Base-by-base conservation (phyloP, 1,139 yeast genomes). In the Candida sp. region DNA sequence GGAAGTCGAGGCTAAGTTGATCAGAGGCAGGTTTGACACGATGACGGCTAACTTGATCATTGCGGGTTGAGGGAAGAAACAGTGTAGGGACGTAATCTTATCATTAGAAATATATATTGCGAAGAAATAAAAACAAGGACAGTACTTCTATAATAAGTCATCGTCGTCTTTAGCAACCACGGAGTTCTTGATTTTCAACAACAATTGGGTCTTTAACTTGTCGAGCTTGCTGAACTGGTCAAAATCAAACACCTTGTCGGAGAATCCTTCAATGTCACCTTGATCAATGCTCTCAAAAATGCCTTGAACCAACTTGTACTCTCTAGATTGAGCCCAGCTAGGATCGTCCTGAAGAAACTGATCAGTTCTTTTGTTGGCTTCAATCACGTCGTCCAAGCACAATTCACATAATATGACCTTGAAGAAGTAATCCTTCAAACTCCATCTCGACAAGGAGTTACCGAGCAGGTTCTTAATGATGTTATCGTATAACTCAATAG, bases 181-280 rank as follows among this genome's bases (percentile, higher is more conserved):
- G 6, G 82, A 72, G 58, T 83, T 88, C 77, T 94, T 94, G 61
- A 94, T 85, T 70, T 88, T 88, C 63, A 93, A 80, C 59, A 96
- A 78, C 51, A 94, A 77, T 37, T 90, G 85, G n/a, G 97, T 90
- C 76, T 90, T 92, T 86, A 96, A 88, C 62, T 88, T 90, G 68
- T 96, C 99, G 53, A 94, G 83, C 69, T 92, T 91, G 59, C 87
- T 79, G 68, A 90, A 92, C 68, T 90, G 96, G 68, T 94, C 99
- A 63, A 73, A 94, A 57, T 90, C 96, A 66, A 80, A 89, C 26
- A 93, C 87, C 58, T 84, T 83, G 59, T 86, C 86, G 4, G 96
- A 83, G 63, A 90, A 84, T 47, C 75, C 80, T 64, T 93, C 94
- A 41, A 87, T 74, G 66, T 93, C 97, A 32, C 96, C 96, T 47